A percentile compares a stretch with the other conserved stretches of the same genome.
These are phyloP conservation scores for Clavispora phyllophila DNA, from an alignment of 805 yeast genomes.

Conservation along the genomic window DNA sequence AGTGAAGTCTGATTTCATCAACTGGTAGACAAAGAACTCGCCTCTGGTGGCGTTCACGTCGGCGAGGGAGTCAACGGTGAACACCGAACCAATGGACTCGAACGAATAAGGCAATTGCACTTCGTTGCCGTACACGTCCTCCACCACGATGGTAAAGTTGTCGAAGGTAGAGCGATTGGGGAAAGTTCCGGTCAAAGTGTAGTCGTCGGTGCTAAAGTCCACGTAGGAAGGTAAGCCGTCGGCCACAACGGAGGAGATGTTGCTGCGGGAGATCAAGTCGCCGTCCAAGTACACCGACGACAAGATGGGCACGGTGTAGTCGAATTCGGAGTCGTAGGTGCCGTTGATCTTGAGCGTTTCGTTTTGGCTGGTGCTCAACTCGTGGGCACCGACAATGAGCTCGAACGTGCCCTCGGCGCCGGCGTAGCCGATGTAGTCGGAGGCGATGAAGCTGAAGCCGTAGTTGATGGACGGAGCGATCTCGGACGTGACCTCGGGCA, in stretches of 20 bases:
- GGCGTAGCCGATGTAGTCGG: conserved; percentile 71
- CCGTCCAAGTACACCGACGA: conserved; percentile 63
- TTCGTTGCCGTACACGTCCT: conserved; percentile 56
- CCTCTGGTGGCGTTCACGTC: conserved; percentile 67
- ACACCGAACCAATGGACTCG: conserved; percentile 49
- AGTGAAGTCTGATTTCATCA: conserved; percentile 53
- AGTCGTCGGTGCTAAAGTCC: conserved; percentile 32
- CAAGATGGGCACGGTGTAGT: conserved; percentile 56
- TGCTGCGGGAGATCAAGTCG: conserved; percentile 36
- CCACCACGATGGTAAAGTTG: conserved; percentile 51
- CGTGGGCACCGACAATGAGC: conserved; percentile 84
- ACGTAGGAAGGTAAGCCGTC: conserved; percentile 61
- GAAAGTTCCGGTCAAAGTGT: conserved; percentile 49
- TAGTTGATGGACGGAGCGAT: conserved; percentile 83
- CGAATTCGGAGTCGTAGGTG: conserved; percentile 53
- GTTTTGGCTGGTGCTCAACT: conserved; percentile 61
- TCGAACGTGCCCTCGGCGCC: conserved; percentile 67
- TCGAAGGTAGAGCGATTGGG: conserved; percentile 42
- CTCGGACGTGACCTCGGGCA: conserved; percentile 79
- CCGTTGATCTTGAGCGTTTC: conserved; percentile 59
- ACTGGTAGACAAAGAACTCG: conserved; percentile 50
- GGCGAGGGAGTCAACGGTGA: conserved; percentile 48
- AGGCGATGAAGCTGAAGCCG: conserved; percentile 67
- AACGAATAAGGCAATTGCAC: conserved; percentile 56
- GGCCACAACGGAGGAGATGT: conserved; percentile 49